Base-by-base conservation (phyloP, 768 basidiomycete genomes). In the Rhodocollybia butyracea region DNA sequence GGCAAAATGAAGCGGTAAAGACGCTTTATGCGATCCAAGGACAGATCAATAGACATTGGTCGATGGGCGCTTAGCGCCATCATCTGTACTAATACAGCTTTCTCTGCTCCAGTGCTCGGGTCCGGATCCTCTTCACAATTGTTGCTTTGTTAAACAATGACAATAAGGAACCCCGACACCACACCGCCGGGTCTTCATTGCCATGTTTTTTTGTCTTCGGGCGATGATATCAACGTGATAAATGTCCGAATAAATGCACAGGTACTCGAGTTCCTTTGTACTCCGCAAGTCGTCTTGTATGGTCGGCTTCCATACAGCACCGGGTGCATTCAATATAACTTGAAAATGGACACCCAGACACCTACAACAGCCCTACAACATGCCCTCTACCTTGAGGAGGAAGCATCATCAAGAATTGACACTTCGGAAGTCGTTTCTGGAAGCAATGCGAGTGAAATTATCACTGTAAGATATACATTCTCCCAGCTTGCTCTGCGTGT, bases 41-140 rank as follows among this genome's bases (percentile, higher is more conserved):
- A 78, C 10, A 92, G 79, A 58, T 88, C 83, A 61, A 92, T 87
- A 5, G 84, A 82, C 85, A 84, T 82, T 5, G n/a, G 27, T 30
- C 17, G 22, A n/a, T 26, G 15, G 27, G 45, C 45, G 45, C 45
- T 12, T 19, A 19, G 39, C 45, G 3, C 45, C 15, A 27, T 46
- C 7, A 48, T 19, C 46, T 31, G 32, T 30, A 17, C 32, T 34
- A 29, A 30, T 48, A 27, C 29, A 31, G n/a, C n/a, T n/a, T n/a
- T 31, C 46, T 48, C 21, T 19, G 31, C 46, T n/a, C 26, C 8
- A 17, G 24, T 45, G 27, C 43, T n/a, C 13, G 13, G n/a, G 30
- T n/a, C n/a, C n/a, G n/a, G n/a, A n/a, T n/a, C n/a, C 43, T 45
- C 43, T 27, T 45, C 27, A 45, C n/a, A n/a, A n/a, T n/a, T n/a